Evolutionary conservation across 257 asterid species (phyloP).

Genomic region (Capsicum pubescens): DNA sequence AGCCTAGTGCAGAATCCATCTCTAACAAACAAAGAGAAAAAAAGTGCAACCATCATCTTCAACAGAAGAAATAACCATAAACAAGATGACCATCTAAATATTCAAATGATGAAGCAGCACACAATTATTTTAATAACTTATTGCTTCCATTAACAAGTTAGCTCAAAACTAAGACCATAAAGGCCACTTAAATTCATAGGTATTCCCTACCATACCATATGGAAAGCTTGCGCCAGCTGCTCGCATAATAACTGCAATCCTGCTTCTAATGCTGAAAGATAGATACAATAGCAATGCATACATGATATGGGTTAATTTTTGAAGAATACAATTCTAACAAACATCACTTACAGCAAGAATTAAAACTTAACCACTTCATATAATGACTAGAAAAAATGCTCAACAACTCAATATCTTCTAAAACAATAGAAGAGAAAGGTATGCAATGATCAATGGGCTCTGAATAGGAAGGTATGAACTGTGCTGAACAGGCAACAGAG

Average conservation of each 20-base stretch:
- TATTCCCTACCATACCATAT: slow-evolving; percentile 74
- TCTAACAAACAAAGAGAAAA: slow-evolving; percentile 3
- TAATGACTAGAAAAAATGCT: slow-evolving; percentile 3
- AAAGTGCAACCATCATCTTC: neutral
- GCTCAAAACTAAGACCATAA: slow-evolving; percentile 25
- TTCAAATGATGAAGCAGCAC: slow-evolving; percentile 26
- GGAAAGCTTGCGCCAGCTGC: slow-evolving; percentile 59
- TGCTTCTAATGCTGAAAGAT: slow-evolving; percentile 59
- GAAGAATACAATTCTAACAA: slow-evolving; percentile 33
- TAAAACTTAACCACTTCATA: neutral
- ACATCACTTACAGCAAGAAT: slow-evolving; percentile 30
- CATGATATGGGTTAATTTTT: slow-evolving; percentile 47
- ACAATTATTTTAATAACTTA: neutral
- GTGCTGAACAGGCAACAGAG: neutral
- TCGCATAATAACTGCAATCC: slow-evolving; percentile 57
- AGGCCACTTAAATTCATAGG: slow-evolving; percentile 45
- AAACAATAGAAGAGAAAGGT: neutral
- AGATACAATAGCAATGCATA: slow-evolving; percentile 46
- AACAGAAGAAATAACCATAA: neutral
- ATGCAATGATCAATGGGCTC: neutral
- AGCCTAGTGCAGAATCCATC: neutral
- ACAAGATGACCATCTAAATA: neutral
- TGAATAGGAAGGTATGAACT: neutral
- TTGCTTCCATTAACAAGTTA: slow-evolving; percentile 22
- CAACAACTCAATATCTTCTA: neutral